phyloP scores from a whole-genome alignment of 768 basidiomycete species.

The Hericium alpestre region DNA sequence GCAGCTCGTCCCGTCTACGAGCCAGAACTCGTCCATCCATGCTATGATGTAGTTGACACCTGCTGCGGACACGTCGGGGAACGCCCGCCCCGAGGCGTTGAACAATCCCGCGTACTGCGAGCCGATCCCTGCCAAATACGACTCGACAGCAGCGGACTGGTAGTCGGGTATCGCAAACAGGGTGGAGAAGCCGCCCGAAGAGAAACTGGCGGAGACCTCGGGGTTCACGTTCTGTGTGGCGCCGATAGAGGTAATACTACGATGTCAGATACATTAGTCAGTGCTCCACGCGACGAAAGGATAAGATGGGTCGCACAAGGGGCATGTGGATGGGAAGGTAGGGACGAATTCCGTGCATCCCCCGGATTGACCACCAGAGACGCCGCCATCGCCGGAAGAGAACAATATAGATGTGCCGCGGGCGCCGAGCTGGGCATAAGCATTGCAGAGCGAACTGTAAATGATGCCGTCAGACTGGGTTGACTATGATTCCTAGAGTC shows the following conservation, averaged over 20 bases:
- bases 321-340: constrained; percentile 48
- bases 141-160: constrained; percentile 4
- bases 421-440: constrained; percentile 27
- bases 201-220: constrained; percentile 15
- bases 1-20: constrained; percentile 23
- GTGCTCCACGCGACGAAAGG: constrained; percentile 5
- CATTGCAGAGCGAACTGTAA: constrained; percentile 6
- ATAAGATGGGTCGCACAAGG: constrained; percentile 21
- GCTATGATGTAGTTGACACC: not conserved
- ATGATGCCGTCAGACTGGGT: too few relatives aligned
- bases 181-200: constrained; percentile 16
- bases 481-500: too few relatives aligned
- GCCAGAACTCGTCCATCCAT: constrained; percentile 1
- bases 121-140: constrained; percentile 7
- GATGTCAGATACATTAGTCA: not conserved
- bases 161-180: constrained; percentile 10
- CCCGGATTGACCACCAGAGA: constrained; percentile 52
- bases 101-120: constrained; percentile 8
- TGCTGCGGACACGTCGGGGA: constrained; percentile 11
- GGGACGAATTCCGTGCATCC: constrained; percentile 46
- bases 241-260: constrained; percentile 63
- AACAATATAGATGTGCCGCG: constrained; percentile 61
- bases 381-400: constrained; percentile 58
- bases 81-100: constrained; percentile 13
- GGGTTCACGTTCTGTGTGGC: constrained; percentile 34